phyloP scores from a whole-genome alignment of 2,329 filamentous ascomycete species.

The Fusarium begoniae region DNA sequence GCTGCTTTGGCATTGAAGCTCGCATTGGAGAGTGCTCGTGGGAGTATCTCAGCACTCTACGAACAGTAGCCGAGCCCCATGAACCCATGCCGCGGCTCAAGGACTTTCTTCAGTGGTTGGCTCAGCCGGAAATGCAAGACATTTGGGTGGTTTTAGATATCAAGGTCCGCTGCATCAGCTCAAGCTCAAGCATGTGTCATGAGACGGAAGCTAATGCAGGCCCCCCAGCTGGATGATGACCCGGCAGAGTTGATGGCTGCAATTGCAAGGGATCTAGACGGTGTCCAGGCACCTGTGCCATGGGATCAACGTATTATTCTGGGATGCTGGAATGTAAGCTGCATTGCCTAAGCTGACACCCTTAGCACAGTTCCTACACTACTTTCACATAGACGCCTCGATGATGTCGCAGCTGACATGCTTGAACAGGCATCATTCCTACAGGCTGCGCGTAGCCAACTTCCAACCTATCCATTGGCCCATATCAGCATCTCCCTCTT shows the following conservation, averaged over 20 bases:
- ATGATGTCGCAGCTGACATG: constrained; percentile 1
- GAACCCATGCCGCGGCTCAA: constrained; percentile 76
- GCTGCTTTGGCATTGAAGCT: constrained; percentile 81
- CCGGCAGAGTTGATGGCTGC: constrained; percentile 74
- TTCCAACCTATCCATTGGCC: constrained; percentile 71
- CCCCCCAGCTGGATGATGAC: constrained; percentile 72
- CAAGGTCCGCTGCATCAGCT: constrained; percentile 64
- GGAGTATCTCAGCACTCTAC: constrained; percentile 73
- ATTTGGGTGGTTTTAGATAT: constrained; percentile 90
- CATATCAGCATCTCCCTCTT: constrained; percentile 73
- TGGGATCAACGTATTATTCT: constrained; percentile 82
- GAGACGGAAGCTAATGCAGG: constrained; percentile 14
- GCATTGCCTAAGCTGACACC: background rate
- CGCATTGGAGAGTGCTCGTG: constrained; percentile 81
- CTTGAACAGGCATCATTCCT: constrained; percentile 71
- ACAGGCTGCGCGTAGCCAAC: constrained; percentile 66
- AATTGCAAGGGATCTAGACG: constrained; percentile 70
- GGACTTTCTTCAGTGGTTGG: constrained; percentile 79
- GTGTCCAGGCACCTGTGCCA: constrained; percentile 58
- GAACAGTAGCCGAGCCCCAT: constrained; percentile 73
- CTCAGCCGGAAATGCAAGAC: constrained; percentile 68
- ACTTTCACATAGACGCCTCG: background rate
- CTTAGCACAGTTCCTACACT: background rate
- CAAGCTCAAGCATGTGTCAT: background rate
- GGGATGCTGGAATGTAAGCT: constrained; percentile 79